Base-by-base conservation (phyloP, 306 rosid species). In the Gillenia trifoliata region DNA sequence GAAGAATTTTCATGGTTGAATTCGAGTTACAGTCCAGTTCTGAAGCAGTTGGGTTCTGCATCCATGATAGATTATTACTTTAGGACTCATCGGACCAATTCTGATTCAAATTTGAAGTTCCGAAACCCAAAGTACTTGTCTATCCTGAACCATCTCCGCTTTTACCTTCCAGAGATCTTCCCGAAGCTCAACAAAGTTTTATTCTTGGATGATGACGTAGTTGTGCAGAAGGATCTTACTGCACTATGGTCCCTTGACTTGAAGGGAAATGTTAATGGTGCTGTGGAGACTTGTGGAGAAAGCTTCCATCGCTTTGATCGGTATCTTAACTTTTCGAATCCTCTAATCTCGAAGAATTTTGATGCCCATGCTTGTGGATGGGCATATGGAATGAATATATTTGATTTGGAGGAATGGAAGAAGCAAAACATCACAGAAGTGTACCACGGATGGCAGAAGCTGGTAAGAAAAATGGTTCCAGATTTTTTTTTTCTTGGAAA, bases 321-420 rank as follows among this genome's bases (percentile, higher is more conserved):
- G 55, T 94, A 94, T 85, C 96, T 94, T 75, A 94, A 94, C 87
- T 94, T 94, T 81, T 90, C 99, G 66, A 85, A 94, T 85, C 98
- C 98, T 81, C 91, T 89, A 36, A 94, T 94, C 76, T 86, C 99
- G 1, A 90, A 85, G 86, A 89, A 87, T 59, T 94, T 94, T 74
- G 93, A 94, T 73, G 88, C 99, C 2, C 98, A 19, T 78, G 97
- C 99, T 64, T 94, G 99, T 84, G 99, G 99, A 64, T 94, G 99
- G 99, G 99, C 99, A 11, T 94, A 92, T 78, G 99, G 99, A 40
- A 94, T 94, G 99, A 94, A 94, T 80, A 60, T 94, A 78, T 94
- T 94, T 77, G 98, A 94, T 83, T 86, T 94, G 87, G 83, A 73
- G 43, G 86, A 94, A 84, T 94, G 99, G 99, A 90, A 84, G 93